Conservation (phyloP, 2,329 filamentous ascomycete species). For the Cladophialophora exuberans region DNA sequence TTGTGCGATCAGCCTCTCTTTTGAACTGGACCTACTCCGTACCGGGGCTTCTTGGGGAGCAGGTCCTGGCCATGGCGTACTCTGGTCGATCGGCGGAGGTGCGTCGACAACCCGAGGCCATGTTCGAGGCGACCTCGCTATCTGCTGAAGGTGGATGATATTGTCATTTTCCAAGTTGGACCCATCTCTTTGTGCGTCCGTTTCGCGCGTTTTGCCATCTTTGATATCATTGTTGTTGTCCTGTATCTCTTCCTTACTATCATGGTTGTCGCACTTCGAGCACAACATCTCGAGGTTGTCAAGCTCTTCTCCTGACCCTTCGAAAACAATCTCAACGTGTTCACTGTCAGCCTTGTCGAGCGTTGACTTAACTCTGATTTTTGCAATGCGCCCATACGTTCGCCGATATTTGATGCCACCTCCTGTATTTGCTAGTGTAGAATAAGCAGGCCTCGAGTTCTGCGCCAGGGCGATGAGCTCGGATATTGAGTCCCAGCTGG, state of each 20-base stretch:
- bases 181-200: no score
- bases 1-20: no score
- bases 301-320: neutral
- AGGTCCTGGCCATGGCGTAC: no score
- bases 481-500: slow-evolving; percentile 16
- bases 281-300: neutral
- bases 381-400: slow-evolving; percentile 12
- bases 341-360: neutral
- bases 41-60: no score
- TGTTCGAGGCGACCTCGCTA: no score
- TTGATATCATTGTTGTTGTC: neutral
- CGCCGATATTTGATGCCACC: slow-evolving; percentile 3
- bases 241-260: neutral
- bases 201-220: neutral
- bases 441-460: slow-evolving; percentile 16
- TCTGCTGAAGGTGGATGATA: no score
- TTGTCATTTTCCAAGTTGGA: neutral
- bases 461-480: slow-evolving; percentile 15
- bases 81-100: no score
- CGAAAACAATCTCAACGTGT: slow-evolving; percentile 19
- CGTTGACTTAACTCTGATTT: slow-evolving; percentile 4
- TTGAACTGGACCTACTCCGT: no score
- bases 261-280: neutral
- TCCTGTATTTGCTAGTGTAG: slow-evolving; percentile 7
- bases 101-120: no score